Evolutionary conservation across 768 basidiomycete species (phyloP).

Genomic region (Agrocybe chaxingu): DNA sequence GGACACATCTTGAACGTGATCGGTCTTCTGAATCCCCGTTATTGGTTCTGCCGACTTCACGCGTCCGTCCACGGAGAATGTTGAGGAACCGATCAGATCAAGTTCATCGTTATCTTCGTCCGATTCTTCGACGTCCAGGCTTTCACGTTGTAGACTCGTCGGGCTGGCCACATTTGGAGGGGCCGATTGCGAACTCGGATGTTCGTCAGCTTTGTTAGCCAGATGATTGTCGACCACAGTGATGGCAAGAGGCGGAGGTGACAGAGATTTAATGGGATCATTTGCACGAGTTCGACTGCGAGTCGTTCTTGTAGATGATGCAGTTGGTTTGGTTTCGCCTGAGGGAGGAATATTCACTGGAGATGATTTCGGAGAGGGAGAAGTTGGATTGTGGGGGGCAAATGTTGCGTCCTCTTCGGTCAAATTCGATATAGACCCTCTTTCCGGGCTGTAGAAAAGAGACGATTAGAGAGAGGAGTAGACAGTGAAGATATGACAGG

Average conservation of each 20-base stretch:
- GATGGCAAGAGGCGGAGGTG: background rate
- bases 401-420: conserved; percentile 20
- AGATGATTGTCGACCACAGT: background rate
- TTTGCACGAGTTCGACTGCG: conserved; percentile 14
- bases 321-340: conserved; percentile 1
- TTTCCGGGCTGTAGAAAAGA: conserved; percentile 25
- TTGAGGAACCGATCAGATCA: conserved; percentile 33
- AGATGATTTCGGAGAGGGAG: background rate
- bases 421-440: conserved; percentile 26
- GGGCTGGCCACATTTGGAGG: background rate
- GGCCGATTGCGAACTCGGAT: background rate
- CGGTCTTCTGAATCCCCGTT: background rate
- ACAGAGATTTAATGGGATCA: conserved; percentile 9
- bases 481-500: conserved; percentile 16
- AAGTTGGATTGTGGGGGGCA: conserved; percentile 1
- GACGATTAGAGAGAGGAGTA: background rate
- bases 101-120: conserved; percentile 34
- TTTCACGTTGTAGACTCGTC: background rate
- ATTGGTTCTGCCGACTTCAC: background rate
- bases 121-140: conserved; percentile 4
- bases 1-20: background rate
- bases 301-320: conserved; percentile 12
- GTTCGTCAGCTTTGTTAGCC: background rate
- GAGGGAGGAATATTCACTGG: background rate
- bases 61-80: conserved; percentile 11